These are phyloP conservation scores for Dioscorea alata DNA, from an alignment of 106 monocot species.

Conservation along the genomic window DNA sequence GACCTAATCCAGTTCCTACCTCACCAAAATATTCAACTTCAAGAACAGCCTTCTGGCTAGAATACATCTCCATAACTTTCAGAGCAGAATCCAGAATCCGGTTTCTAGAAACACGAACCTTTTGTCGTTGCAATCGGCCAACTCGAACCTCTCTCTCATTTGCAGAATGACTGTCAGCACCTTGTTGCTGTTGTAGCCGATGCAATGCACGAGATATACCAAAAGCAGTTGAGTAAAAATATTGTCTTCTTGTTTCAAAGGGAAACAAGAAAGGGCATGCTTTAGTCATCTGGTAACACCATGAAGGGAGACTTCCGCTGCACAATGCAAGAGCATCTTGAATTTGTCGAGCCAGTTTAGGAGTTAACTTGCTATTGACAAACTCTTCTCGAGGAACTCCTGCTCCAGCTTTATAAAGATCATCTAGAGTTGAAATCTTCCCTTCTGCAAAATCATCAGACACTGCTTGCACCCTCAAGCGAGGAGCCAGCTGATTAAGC, in stretches of 20 bases:
- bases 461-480: slow-evolving; percentile 61
- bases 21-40: slow-evolving; percentile 99
- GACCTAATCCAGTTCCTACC: slow-evolving; percentile 95
- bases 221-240: slow-evolving; percentile 95
- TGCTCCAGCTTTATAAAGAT: slow-evolving; percentile 42
- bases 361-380: slow-evolving; percentile 84
- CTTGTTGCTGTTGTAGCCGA: slow-evolving; percentile 88
- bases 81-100: slow-evolving; percentile 92
- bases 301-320: slow-evolving; percentile 95
- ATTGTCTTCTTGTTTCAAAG: slow-evolving; percentile 92
- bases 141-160: slow-evolving; percentile 90
- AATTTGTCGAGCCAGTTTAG: slow-evolving; percentile 87
- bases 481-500: slow-evolving; percentile 88
- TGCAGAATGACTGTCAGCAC: slow-evolving; percentile 56
- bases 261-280: slow-evolving; percentile 97
- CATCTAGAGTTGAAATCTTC: slow-evolving; percentile 37
- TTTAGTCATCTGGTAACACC: slow-evolving; percentile 96
- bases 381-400: slow-evolving; percentile 70
- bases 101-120: slow-evolving; percentile 95
- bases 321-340: slow-evolving; percentile 96
- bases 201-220: slow-evolving; percentile 92
- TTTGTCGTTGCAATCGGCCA: slow-evolving; percentile 89
- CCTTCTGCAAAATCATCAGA: slow-evolving; percentile 89
- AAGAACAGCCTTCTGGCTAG: slow-evolving; percentile 91
- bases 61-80: slow-evolving; percentile 99